These are phyloP conservation scores for Poronia punctata DNA, from an alignment of 495 filamentous ascomycete genomes.

Conservation along the genomic window DNA sequence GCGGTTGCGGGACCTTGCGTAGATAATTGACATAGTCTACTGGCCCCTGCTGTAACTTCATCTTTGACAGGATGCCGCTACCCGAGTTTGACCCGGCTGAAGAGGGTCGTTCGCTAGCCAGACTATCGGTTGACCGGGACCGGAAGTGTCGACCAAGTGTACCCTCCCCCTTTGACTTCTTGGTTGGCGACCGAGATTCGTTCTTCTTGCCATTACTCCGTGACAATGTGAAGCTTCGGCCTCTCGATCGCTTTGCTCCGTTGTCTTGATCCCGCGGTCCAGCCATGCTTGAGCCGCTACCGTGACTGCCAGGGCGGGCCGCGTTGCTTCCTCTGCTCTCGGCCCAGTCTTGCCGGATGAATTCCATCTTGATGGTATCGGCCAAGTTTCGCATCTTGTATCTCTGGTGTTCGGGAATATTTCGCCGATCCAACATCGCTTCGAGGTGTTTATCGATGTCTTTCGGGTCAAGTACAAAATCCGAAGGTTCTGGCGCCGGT, in stretches of 20 bases:
- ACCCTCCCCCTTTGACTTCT: constrained; percentile 48
- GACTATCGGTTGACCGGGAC: constrained; percentile 45
- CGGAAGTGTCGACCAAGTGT: constrained; percentile 44
- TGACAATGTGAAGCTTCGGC: constrained; percentile 68
- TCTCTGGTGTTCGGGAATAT: constrained; percentile 87
- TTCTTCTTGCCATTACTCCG: constrained; percentile 43
- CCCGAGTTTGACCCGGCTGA: constrained; percentile 33
- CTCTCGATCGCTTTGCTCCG: constrained; percentile 62
- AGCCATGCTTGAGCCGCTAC: constrained; percentile 21
- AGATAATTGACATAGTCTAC: constrained; percentile 79
- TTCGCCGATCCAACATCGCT: constrained; percentile 69
- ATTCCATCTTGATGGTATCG: constrained; percentile 86
- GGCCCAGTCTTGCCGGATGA: constrained; percentile 79
- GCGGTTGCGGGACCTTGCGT: constrained; percentile 66
- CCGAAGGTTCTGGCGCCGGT: constrained; percentile 20
- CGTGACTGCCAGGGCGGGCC: constrained; percentile 28
- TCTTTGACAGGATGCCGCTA: constrained; percentile 41
- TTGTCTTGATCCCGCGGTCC: constrained; percentile 29
- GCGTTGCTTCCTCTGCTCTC: constrained; percentile 45
- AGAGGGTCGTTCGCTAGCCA: constrained; percentile 37
- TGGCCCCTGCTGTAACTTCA: constrained; percentile 51
- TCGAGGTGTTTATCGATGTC: constrained; percentile 52
- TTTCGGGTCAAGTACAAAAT: constrained; percentile 36
- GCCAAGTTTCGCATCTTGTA: constrained; percentile 89
- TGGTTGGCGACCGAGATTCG: constrained; percentile 35